phyloP scores from a whole-genome alignment of 768 basidiomycete genomes.

The Leccinum barrowsii region DNA sequence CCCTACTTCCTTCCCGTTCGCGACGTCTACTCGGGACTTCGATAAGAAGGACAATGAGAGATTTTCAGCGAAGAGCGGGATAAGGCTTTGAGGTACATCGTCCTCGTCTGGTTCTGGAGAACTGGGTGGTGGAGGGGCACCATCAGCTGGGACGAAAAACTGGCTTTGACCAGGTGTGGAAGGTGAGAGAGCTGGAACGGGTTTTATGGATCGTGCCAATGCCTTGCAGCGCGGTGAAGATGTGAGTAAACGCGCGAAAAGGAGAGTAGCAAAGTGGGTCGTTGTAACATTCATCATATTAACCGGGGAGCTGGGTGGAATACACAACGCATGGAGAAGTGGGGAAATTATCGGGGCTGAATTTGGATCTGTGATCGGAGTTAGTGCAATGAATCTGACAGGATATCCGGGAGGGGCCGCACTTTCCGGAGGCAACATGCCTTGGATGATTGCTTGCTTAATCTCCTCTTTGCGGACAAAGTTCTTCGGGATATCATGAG shows the following conservation, averaged over 20 bases:
- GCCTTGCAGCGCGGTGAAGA: slow-evolving; percentile 62
- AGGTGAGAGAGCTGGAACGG: slow-evolving; percentile 36
- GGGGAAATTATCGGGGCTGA: slow-evolving; percentile 54
- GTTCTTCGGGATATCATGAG: slow-evolving; percentile 43
- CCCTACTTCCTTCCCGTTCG: slow-evolving; percentile 64
- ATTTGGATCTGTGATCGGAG: slow-evolving; percentile 19
- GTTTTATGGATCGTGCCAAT: slow-evolving; percentile 61
- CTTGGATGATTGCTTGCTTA: slow-evolving; percentile 62
- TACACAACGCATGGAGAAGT: slow-evolving; percentile 63
- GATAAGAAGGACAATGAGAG: slow-evolving; percentile 83
- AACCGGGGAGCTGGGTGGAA: slow-evolving; percentile 58
- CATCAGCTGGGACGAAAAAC: slow-evolving; percentile 81
- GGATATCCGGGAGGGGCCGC: background rate
- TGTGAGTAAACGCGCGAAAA: slow-evolving; percentile 78
- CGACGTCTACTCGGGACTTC: slow-evolving; percentile 47
- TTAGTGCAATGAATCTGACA: background rate
- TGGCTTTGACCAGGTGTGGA: slow-evolving; percentile 34
- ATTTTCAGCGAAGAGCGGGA: slow-evolving; percentile 88
- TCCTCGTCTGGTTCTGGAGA: slow-evolving; percentile 48
- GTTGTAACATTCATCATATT: slow-evolving; percentile 56
- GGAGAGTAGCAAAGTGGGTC: slow-evolving; percentile 69
- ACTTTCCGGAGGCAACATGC: slow-evolving; percentile 66
- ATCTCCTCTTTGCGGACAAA: slow-evolving; percentile 75
- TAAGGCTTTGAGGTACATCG: slow-evolving; percentile 64
- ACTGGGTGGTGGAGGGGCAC: slow-evolving; percentile 35